Evolutionary conservation across 345 rosid genomes (phyloP).

Genomic region (Noccaea bulbosa): DNA sequence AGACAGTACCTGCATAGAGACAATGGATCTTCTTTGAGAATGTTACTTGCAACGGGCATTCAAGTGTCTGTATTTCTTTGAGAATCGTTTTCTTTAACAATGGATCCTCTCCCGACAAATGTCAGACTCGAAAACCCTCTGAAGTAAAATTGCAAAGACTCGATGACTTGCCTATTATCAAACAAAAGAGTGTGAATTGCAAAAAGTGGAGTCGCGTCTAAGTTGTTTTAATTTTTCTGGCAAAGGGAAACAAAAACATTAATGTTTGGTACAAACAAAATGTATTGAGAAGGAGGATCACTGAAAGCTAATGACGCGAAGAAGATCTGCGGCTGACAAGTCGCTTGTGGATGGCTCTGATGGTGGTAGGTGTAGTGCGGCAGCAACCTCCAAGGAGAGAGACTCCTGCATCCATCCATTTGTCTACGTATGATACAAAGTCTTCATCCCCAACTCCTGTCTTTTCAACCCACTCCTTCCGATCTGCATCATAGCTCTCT

Average conservation of each 20-base stretch:
- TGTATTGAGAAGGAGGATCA: neutral
- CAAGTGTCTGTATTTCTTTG: no score
- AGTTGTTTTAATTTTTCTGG: no score
- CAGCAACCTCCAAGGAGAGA: constrained; percentile 76
- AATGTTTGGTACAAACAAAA: constrained; percentile 15
- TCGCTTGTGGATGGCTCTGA: constrained; percentile 58
- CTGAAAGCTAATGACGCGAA: neutral
- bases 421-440: constrained; percentile 68
- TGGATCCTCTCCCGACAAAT: no score
- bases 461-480: constrained; percentile 77
- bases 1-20: no score
- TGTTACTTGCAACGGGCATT: no score
- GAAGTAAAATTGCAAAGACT: no score
- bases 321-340: constrained; percentile 48
- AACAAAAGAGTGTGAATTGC: no score
- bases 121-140: no score
- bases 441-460: constrained; percentile 75
- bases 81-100: no score
- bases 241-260: neutral
- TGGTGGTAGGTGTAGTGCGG: constrained; percentile 70
- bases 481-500: constrained; percentile 65
- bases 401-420: constrained; percentile 72
- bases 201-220: no score
- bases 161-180: no score
- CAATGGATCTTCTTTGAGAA: no score